Conservation (phyloP, 345 rosid species). For the Toxicodendron radicans region DNA sequence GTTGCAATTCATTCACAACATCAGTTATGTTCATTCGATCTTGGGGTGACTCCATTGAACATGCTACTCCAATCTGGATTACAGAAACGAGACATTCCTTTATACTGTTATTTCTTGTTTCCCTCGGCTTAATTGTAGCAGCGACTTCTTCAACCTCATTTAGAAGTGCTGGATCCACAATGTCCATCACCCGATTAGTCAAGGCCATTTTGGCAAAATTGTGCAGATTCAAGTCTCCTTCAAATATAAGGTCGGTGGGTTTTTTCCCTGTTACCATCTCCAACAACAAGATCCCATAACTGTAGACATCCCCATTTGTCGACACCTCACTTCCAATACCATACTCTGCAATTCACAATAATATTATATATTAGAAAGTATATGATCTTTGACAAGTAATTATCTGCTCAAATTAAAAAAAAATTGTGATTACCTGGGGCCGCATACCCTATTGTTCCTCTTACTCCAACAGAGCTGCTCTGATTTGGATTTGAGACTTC, state of each 20-base stretch:
- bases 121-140: too few species aligned
- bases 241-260: slow-evolving; percentile 29
- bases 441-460: background rate
- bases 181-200: slow-evolving; percentile 13
- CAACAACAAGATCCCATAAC: slow-evolving; percentile 32
- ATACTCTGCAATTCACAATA: slow-evolving; percentile 27
- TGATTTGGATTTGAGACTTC: too few species aligned
- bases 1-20: too few species aligned
- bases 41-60: too few species aligned
- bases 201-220: slow-evolving; percentile 18
- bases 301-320: slow-evolving; percentile 27
- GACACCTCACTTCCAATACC: slow-evolving; percentile 29
- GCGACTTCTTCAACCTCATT: background rate
- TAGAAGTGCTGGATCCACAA: background rate
- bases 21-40: too few species aligned
- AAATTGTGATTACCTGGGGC: slow-evolving; percentile 5
- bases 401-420: background rate
- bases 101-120: too few species aligned
- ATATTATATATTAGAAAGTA: background rate
- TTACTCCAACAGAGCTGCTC: slow-evolving; percentile 2
- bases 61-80: too few species aligned
- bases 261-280: slow-evolving; percentile 33
- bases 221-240: slow-evolving; percentile 24
- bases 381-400: background rate
- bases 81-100: too few species aligned